These are phyloP conservation scores for fission yeast (Schizosaccharomyces pombe) DNA, from an alignment of 805 yeast species.

Conservation along the genomic window DNA sequence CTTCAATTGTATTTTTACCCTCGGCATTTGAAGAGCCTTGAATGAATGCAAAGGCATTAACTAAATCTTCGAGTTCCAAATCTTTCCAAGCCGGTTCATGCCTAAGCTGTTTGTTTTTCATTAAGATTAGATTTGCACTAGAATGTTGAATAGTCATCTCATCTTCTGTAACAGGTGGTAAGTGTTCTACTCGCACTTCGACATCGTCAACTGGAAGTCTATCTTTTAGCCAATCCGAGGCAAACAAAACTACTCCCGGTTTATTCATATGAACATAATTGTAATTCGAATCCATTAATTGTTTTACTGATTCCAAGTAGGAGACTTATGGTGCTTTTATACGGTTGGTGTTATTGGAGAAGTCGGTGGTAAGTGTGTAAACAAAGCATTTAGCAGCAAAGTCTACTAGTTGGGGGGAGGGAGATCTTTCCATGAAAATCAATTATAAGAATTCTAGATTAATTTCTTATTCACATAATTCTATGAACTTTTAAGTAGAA, in stretches of 20 bases:
- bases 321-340: no score
- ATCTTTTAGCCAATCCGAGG: conserved; percentile 15
- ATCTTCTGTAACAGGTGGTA: conserved; percentile 11
- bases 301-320: no score
- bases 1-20: background rate
- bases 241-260: conserved; percentile 12
- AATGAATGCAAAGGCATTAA: background rate
- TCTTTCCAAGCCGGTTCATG: background rate
- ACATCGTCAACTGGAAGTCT: conserved; percentile 14
- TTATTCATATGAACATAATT: conserved; percentile 14
- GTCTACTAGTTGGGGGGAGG: no score
- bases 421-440: no score
- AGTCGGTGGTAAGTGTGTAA: no score
- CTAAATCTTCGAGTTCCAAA: background rate
- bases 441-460: no score
- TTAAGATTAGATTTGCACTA: background rate
- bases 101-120: background rate
- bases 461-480: no score
- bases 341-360: no score
- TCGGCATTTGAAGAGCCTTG: background rate
- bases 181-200: conserved; percentile 10
- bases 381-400: no score
- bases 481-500: no score
- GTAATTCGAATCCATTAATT: conserved; percentile 15
- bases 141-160: conserved; percentile 10